phyloP scores from a whole-genome alignment of 306 rosid species.

The Ochetophila trinervis region DNA sequence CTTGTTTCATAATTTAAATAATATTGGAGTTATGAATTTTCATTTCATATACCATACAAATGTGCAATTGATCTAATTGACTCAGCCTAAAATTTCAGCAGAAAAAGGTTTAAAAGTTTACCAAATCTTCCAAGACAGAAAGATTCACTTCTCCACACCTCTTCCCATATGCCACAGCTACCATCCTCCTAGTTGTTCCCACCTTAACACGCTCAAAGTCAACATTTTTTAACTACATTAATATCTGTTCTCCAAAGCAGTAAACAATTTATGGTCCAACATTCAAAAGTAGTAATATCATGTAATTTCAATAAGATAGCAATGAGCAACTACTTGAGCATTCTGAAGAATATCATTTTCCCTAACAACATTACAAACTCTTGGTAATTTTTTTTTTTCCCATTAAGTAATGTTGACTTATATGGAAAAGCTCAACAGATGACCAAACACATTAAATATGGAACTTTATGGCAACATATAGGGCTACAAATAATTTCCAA shows the following conservation, averaged over 20 bases:
- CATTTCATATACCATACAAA: no score
- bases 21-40: no score
- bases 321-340: not conserved
- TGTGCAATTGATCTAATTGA: not conserved
- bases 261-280: not conserved
- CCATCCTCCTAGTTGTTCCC: slow-evolving; percentile 77
- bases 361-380: not conserved
- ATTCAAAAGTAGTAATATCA: no score
- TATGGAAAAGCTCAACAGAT: slow-evolving; percentile 1
- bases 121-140: slow-evolving; percentile 79
- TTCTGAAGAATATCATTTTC: not conserved
- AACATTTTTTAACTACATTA: slow-evolving; percentile 31
- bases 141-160: slow-evolving; percentile 84
- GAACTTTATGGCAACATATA: not conserved
- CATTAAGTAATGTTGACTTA: not conserved
- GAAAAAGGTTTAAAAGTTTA: slow-evolving; percentile 26
- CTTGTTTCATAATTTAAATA: no score
- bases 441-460: not conserved
- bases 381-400: not conserved
- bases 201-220: slow-evolving; percentile 54
- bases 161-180: slow-evolving; percentile 75
- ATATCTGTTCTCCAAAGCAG: slow-evolving; percentile 17
- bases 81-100: not conserved
- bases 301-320: not conserved
- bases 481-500: not conserved